These are phyloP conservation scores for Podosphaera fusca DNA, from an alignment of 2,329 filamentous ascomycete species.

Conservation along the genomic window DNA sequence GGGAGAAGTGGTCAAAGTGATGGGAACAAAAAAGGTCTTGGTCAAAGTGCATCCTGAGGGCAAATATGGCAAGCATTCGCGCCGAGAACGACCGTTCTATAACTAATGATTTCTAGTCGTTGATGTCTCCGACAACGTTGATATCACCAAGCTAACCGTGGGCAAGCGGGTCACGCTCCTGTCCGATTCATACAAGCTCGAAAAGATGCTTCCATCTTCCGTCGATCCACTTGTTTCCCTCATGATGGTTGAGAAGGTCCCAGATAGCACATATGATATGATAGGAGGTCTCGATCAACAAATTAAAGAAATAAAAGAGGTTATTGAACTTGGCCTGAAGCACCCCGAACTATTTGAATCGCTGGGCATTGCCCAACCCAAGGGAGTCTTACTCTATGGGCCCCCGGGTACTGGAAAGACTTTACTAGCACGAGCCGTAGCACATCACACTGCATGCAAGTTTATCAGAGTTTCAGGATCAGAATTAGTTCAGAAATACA, in stretches of 20 bases:
- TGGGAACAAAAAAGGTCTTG: constrained; percentile 97
- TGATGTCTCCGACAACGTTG: constrained; percentile 82
- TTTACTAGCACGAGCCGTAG: constrained; percentile 77
- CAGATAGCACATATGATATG: constrained; percentile 99
- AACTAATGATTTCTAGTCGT: constrained; percentile 40
- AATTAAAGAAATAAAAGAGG: constrained; percentile 99
- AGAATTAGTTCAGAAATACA: constrained; percentile 97
- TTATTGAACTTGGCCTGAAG: constrained; percentile 94
- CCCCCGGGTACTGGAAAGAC: constrained; percentile 96
- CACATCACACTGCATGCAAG: constrained; percentile 96
- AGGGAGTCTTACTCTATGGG: constrained; percentile 89
- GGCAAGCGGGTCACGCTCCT: constrained; percentile 94
- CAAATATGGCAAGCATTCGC: constrained; percentile 64
- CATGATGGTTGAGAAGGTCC: constrained; percentile 99
- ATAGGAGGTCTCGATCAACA: constrained; percentile 96
- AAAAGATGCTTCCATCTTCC: constrained; percentile 94
- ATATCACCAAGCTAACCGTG: constrained; percentile 83
- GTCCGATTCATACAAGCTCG: constrained; percentile 94
- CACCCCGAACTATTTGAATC: constrained; percentile 97
- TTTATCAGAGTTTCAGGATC: constrained; percentile 95
- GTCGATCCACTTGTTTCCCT: constrained; percentile 95
- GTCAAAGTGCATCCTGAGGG: constrained; percentile 98
- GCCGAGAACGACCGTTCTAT: not conserved
- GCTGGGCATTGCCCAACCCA: constrained; percentile 94
- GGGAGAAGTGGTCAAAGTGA: constrained; percentile 98